A percentile compares a stretch with the other conserved stretches of the same genome.
phyloP scores from a whole-genome alignment of 2,329 filamentous ascomycete genomes.

The Dactylonectria macrodidyma region DNA sequence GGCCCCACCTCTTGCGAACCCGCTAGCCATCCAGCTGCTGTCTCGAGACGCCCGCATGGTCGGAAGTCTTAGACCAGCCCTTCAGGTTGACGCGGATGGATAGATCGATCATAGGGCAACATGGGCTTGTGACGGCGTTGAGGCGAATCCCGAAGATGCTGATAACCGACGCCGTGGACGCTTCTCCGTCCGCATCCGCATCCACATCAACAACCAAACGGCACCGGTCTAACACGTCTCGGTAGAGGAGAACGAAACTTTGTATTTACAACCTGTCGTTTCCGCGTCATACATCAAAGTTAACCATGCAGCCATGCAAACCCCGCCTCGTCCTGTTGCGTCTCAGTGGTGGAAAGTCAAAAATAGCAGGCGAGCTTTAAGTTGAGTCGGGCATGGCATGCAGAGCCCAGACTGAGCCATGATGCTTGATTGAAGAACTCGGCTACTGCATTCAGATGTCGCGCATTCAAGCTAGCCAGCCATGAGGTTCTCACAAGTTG shows the following conservation, averaged over 20 bases:
- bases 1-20: constrained; percentile 21
- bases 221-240: constrained; percentile 1
- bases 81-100: not conserved
- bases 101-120: constrained; percentile 16
- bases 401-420: not conserved
- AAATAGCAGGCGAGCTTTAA: constrained; percentile 1
- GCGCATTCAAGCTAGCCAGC: no score
- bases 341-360: constrained; percentile 13
- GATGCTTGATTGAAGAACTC: not conserved
- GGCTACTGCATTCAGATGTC: not conserved
- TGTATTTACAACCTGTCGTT: constrained; percentile 7
- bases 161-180: not conserved
- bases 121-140: not conserved
- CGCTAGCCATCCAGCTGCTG: constrained; percentile 18
- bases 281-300: constrained; percentile 23
- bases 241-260: not conserved
- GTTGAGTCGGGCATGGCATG: not conserved
- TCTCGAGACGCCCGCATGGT: constrained; percentile 20
- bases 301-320: constrained; percentile 3
- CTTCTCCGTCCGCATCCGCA: not conserved
- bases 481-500: not conserved
- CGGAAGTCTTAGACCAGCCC: constrained; percentile 6
- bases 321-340: constrained; percentile 9
- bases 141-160: not conserved
- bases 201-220: not conserved